A percentile compares a stretch with the other conserved stretches of the same genome.
Evolutionary conservation across 768 basidiomycete species (phyloP).

Genomic region (Dendrothele bispora): DNA sequence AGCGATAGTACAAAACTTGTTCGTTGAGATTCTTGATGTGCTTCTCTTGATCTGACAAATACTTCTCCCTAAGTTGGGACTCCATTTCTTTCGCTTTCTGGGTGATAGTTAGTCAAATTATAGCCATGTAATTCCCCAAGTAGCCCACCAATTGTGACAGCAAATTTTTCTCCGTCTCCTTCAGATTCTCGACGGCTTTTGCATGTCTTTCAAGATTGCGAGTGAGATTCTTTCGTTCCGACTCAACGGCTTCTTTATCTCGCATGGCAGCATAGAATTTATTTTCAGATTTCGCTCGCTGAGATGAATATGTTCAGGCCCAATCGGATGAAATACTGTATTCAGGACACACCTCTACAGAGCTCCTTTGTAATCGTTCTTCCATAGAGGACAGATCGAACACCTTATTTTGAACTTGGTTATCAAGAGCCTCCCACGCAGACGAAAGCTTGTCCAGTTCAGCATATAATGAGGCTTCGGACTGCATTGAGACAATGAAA

Average conservation of each 20-base stretch:
- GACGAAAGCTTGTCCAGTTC: constrained; percentile 86
- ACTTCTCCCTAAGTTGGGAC: background rate
- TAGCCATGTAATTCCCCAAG: background rate
- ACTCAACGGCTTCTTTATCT: constrained; percentile 80
- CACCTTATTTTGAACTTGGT: constrained; percentile 80
- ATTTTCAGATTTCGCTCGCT: constrained; percentile 97
- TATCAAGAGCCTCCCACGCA: constrained; percentile 84
- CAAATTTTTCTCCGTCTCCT: constrained; percentile 63
- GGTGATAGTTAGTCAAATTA: background rate
- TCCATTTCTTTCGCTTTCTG: background rate
- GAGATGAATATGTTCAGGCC: constrained; percentile 12
- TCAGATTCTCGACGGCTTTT: constrained; percentile 62
- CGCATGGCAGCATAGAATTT: constrained; percentile 92
- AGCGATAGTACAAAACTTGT: background rate
- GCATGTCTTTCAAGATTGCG: constrained; percentile 49
- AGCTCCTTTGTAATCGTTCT: constrained; percentile 62
- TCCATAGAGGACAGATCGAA: constrained; percentile 79
- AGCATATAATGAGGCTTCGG: constrained; percentile 73
- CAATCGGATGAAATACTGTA: background rate
- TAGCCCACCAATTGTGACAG: constrained; percentile 56
- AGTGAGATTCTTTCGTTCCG: constrained; percentile 65
- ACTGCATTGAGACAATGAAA: constrained; percentile 36
- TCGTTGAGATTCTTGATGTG: background rate
- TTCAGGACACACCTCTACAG: constrained; percentile 60
- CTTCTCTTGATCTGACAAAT: constrained; percentile 1